Conservation (phyloP, 1,139 yeast species). For the Lizanozyma gosingica region DNA sequence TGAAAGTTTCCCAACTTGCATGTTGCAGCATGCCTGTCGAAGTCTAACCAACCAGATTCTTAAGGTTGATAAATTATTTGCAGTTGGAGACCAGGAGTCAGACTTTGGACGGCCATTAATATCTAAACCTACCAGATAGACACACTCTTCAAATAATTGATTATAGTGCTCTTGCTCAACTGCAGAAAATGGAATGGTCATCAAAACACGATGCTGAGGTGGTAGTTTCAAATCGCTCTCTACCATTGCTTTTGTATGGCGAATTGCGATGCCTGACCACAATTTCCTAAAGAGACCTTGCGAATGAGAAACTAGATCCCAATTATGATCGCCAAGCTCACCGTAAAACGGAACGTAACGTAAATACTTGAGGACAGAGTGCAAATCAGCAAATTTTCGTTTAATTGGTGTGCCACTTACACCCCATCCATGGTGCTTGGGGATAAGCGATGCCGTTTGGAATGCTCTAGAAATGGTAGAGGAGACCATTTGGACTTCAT, state of each 20-base stretch:
- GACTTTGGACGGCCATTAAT: conserved; percentile 46
- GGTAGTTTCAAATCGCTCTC: conserved; percentile 71
- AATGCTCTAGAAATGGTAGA: conserved; percentile 69
- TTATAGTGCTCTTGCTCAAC: conserved; percentile 80
- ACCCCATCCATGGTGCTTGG: conserved; percentile 90
- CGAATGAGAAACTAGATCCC: conserved; percentile 21
- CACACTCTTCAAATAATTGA: conserved; percentile 50
- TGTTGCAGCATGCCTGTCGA: conserved; percentile 79
- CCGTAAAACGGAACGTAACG: conserved; percentile 54
- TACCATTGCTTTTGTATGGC: conserved; percentile 85
- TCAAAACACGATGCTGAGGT: conserved; percentile 57
- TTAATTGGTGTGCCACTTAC: conserved; percentile 92
- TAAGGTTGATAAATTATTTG: conserved; percentile 36
- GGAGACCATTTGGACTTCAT: conserved; percentile 92
- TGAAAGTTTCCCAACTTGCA: conserved; percentile 47
- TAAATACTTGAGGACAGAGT: conserved; percentile 61
- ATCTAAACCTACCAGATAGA: conserved; percentile 53
- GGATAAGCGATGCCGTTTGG: conserved; percentile 68
- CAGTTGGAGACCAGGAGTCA: conserved; percentile 44
- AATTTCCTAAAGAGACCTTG: conserved; percentile 37
- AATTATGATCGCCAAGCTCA: conserved; percentile 27
- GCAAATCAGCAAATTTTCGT: conserved; percentile 55
- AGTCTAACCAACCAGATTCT: conserved; percentile 58
- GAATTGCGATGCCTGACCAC: conserved; percentile 44
- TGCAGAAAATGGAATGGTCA: conserved; percentile 67